A percentile compares a stretch with the other conserved stretches of the same genome.
Evolutionary conservation across 1,284 basidiomycete genomes (phyloP).

Genomic region (Ustilago lituana): DNA sequence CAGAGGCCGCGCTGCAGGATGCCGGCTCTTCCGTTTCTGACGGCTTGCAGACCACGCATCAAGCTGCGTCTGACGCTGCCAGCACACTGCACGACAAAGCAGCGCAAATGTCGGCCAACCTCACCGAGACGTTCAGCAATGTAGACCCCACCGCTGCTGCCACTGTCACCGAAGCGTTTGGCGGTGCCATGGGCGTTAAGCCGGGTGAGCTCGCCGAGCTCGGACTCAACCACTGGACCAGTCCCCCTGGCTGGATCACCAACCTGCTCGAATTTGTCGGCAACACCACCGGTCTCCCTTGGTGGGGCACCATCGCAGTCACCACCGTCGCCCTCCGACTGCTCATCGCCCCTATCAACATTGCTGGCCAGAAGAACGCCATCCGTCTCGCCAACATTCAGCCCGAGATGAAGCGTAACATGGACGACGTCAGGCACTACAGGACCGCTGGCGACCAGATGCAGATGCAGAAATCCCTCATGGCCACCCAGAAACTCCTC

Average conservation of each 20-base stretch:
- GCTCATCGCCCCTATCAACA: conserved; percentile 76
- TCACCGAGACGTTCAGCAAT: conserved; percentile 28
- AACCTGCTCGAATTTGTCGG: conserved; percentile 78
- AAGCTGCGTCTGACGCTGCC: conserved; percentile 22
- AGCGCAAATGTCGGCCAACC: conserved; percentile 4
- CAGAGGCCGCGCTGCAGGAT: conserved; percentile 5
- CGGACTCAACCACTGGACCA: conserved; percentile 74
- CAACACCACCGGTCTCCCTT: conserved; percentile 73
- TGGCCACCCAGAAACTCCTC: conserved; percentile 76
- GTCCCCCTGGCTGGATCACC: conserved; percentile 72
- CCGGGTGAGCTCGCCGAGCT: conserved; percentile 81
- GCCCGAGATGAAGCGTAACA: conserved; percentile 73
- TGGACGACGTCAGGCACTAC: conserved; percentile 71
- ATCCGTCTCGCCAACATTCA: conserved; percentile 77
- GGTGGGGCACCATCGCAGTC: conserved; percentile 73
- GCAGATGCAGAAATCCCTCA: conserved; percentile 72
- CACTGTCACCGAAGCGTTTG: conserved; percentile 42
- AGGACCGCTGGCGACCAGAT: conserved; percentile 71
- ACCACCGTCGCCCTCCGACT: conserved; percentile 78
- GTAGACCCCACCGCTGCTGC: conserved; percentile 31
- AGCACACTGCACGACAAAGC: conserved; percentile 23
- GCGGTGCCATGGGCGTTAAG: conserved; percentile 69
- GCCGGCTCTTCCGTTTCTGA: conserved; percentile 13
- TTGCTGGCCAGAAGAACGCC: conserved; percentile 76
- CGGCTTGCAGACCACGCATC: conserved; percentile 4